A percentile compares a stretch with the other conserved stretches of the same genome.
These are phyloP conservation scores for Cupressus sempervirens DNA, from an alignment of 75 land plant species.

Conservation along the genomic window DNA sequence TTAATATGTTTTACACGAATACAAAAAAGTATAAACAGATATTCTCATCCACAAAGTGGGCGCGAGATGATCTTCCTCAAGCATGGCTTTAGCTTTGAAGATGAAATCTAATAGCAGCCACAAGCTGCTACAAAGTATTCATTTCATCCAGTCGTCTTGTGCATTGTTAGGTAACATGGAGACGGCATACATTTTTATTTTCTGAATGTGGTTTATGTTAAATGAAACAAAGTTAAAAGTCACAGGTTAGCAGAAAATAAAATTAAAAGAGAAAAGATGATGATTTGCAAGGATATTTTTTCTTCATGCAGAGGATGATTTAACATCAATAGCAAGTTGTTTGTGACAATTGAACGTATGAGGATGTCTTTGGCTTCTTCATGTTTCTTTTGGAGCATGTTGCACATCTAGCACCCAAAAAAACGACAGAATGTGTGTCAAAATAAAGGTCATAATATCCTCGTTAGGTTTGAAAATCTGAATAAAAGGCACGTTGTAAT, in stretches of 20 bases:
- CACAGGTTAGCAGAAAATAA: background rate
- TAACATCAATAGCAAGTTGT: slow-evolving; percentile 50
- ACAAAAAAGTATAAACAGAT: background rate
- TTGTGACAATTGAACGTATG: slow-evolving; percentile 56
- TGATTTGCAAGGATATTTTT: slow-evolving; percentile 56
- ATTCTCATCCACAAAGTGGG: background rate
- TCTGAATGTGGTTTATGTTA: slow-evolving; percentile 8
- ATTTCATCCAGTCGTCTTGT: background rate
- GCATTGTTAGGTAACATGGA: background rate
- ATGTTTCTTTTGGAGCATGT: slow-evolving; percentile 58
- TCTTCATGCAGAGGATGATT: slow-evolving; percentile 59
- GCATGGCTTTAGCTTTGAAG: background rate
- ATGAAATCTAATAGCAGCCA: background rate
- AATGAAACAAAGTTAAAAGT: background rate
- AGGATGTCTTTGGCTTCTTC: slow-evolving; percentile 69
- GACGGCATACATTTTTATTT: background rate
- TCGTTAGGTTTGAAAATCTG: background rate
- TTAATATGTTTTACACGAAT: background rate
- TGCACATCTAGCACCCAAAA: slow-evolving; percentile 38
- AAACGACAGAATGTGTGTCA: background rate
- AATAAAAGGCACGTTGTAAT: background rate
- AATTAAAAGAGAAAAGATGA: background rate
- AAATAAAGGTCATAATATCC: background rate
- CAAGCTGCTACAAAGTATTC: background rate
- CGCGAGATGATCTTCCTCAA: background rate